Base-by-base conservation (phyloP, 2,329 filamentous ascomycete species). In the Aspergillus costaricaensis region DNA sequence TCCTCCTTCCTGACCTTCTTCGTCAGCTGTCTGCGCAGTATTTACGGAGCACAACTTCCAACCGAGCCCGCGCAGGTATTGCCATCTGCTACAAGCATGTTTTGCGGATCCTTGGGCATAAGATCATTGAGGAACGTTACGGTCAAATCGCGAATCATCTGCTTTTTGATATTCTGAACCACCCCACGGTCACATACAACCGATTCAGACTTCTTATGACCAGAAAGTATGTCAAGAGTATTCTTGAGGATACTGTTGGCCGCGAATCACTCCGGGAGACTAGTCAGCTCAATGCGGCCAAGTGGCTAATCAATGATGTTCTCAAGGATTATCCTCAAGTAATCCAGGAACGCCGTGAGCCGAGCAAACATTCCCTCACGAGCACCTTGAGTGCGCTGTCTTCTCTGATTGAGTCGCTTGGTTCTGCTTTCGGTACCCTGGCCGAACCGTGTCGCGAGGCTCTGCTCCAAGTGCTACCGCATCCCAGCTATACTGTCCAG, bases 401-500 rank as follows among this genome's bases (percentile, higher is more conserved):
- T 1, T 90, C 91, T 4, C 81, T 99, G 36, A 90, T 97, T 62
- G 82, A 84, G 43, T 89, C 86, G 0, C 82, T 99, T 4, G 94
- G 93, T 3, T 94, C 94, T 19, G 93, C 93, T 2, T 85, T 91
- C 36, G 91, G 88, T 63, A 82, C 81, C 56, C 87, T 97, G 67
- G 90, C 92, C 7, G 96, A 99, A 65, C 74, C 84, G 14, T 96
- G 92, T 72, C 86, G 94, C 53, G 95, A 99, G 74, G 90, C 90
- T 4, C 80, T 99, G 32, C 81, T 98, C 41, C 92, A 97, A 74
- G 91, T 96, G 5, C 81, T 98, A 25, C 91, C 96, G 68, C 95
- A 99, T 76, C 92, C 93, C 0, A 97, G 92, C 76, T 98, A 98
- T 76, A 95, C 92, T 4, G 95, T 99, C 2, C 95, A 99, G 72